Evolutionary conservation across 2,329 filamentous ascomycete genomes (phyloP).

Genomic region (Talaromyces sp.): DNA sequence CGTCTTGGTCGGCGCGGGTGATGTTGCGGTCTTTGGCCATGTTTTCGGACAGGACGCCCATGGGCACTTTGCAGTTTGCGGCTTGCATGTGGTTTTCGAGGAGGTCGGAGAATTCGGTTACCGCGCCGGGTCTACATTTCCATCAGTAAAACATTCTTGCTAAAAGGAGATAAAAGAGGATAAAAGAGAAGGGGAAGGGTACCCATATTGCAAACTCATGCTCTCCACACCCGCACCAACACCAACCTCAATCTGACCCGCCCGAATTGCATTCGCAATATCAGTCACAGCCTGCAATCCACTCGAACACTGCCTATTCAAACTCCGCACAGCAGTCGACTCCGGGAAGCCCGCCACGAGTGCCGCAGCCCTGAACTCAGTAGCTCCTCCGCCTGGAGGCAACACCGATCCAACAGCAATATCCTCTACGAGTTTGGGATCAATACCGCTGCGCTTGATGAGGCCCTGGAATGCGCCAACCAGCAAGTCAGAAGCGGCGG

Average conservation of each 20-base stretch:
- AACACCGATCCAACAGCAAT: constrained; percentile 89
- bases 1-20: constrained; percentile 72
- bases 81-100: constrained; percentile 78
- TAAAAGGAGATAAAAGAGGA: neutral
- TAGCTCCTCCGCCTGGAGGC: constrained; percentile 88
- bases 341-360: constrained; percentile 90
- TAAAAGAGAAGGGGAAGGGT: constrained; percentile 39
- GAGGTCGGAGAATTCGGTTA: constrained; percentile 87
- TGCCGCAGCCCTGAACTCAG: constrained; percentile 90
- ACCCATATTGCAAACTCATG: constrained; percentile 93
- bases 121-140: constrained; percentile 66
- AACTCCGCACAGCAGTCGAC: constrained; percentile 74
- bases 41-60: constrained; percentile 89
- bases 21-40: constrained; percentile 88
- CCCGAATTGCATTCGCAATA: constrained; percentile 85
- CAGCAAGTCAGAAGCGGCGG: constrained; percentile 79
- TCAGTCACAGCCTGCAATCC: constrained; percentile 91
- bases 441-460: constrained; percentile 81
- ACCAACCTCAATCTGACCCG: constrained; percentile 93
- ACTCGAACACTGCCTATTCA: constrained; percentile 94
- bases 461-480: constrained; percentile 78
- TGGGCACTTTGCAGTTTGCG: constrained; percentile 95
- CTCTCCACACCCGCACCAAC: constrained; percentile 94
- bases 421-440: constrained; percentile 85
- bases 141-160: neutral